Evolutionary conservation across 257 asterid species (phyloP).

Genomic region (Solanum phureja): DNA sequence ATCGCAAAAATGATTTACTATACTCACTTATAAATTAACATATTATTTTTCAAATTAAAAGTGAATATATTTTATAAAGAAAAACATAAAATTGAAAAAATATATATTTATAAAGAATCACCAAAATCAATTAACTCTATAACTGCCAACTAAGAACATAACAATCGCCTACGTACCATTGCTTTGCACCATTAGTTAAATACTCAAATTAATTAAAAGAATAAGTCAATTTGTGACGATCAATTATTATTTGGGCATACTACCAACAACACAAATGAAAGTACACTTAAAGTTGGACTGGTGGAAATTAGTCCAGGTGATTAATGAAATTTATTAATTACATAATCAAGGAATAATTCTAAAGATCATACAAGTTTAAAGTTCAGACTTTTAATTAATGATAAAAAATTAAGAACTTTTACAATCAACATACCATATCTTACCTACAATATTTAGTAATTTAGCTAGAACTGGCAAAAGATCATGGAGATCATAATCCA

Average conservation of each 20-base stretch:
- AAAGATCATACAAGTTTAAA: background rate
- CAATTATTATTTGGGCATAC: background rate
- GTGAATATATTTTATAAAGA: background rate
- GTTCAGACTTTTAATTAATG: background rate
- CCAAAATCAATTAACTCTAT: background rate
- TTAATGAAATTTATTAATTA: background rate
- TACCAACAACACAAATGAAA: background rate
- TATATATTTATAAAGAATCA: background rate
- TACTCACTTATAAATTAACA: no score
- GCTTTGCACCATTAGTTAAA: background rate
- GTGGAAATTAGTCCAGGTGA: background rate
- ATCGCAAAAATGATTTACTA: background rate
- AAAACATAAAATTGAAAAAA: background rate
- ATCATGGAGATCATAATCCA: background rate
- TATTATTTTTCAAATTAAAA: background rate
- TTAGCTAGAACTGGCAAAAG: background rate
- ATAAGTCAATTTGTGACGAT: background rate
- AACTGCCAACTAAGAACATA: background rate
- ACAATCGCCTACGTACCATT: background rate
- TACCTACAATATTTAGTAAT: background rate
- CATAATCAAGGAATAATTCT: background rate
- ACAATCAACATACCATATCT: background rate
- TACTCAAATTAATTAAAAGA: background rate
- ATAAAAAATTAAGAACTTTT: background rate
- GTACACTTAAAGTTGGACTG: background rate